Evolutionary conservation across 176 grass and related monocot species (phyloP), one percentile per base, ranked within the genome.

Genomic region (Urochloa ruziziensis): DNA sequence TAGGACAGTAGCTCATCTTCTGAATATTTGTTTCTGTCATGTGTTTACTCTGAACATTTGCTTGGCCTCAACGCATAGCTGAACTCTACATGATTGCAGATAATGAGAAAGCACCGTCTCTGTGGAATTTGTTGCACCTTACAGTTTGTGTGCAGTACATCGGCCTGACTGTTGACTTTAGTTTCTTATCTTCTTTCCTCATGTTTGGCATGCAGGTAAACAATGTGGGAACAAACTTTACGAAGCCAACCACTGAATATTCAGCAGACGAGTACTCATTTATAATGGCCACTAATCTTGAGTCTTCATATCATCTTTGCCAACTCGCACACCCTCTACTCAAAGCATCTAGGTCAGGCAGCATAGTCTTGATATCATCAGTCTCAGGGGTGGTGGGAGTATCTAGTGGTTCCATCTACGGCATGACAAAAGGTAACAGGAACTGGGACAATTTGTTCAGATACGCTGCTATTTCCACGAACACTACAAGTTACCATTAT

Each of bases 321-420:
- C 94, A 97, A 86, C 82, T 97, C 56, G 71, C 82, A 30, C 94
- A 97, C 82, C 87, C 94, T 86, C 87, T 90, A 86, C 79, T 97
- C 47, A 97, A 92, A 88, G 83, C 85, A 71, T 90, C 91, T 34
- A 82, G 85, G n/a, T 82, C 69, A 7, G 87, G 87, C 74, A 94
- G 87, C 79, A 92, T 92, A 43, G 87, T 97, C 51, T 94, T 97
- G 52, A 80, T 94, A 42, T 92, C 94, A 7, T 97, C 94, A 29
- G 65, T 92, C 33, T 71, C 74, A 47, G 76, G 85, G 47, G 42
- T 82, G 19, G 52, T 79, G 35, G 72, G 78, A 7, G 3, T 65
- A 35, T 77, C 6, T 72, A 70, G 70, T 44, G 78, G 84, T 18
- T 57, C 88, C 73, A 13, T 77, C 27, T 87, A 90, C 37, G 78